Percentiles rank a stretch among this genome's conserved stretches.
Conservation (phyloP, 2,329 filamentous ascomycete species). For the Thelonectria rubi region DNA sequence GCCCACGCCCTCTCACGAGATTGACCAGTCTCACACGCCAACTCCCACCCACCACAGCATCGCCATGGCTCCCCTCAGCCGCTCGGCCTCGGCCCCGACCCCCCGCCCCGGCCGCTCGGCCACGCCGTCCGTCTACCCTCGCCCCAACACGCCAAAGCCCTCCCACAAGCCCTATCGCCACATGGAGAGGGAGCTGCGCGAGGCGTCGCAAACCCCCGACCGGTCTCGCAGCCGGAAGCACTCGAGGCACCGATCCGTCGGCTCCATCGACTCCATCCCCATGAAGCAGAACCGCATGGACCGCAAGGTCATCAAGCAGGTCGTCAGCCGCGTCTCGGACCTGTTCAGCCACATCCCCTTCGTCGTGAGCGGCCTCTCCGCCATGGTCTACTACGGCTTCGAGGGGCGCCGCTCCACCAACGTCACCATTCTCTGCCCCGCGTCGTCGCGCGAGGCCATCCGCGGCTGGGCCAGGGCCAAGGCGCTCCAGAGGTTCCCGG, state of each 20-base stretch:
- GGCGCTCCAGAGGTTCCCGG: conserved; percentile 43
- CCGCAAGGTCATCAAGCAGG: conserved; percentile 44
- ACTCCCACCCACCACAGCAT: background rate
- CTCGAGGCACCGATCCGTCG: conserved; percentile 20
- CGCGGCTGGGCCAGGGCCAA: conserved; percentile 52
- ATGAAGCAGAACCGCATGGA: conserved; percentile 38
- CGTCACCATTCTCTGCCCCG: conserved; percentile 54
- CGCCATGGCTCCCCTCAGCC: background rate
- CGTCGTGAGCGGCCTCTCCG: conserved; percentile 56
- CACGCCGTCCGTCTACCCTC: conserved; percentile 13
- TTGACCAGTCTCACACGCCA: too few relatives aligned
- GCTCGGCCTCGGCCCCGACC: background rate
- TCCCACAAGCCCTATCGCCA: conserved; percentile 15
- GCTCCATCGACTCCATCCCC: conserved; percentile 24
- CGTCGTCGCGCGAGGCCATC: conserved; percentile 48
- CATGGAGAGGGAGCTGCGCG: conserved; percentile 13
- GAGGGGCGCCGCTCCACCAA: conserved; percentile 40
- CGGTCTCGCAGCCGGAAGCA: conserved; percentile 11
- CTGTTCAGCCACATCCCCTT: conserved; percentile 56
- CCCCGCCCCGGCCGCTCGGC: background rate
- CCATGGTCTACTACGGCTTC: conserved; percentile 56
- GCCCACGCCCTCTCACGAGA: too few relatives aligned
- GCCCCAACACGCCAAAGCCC: conserved; percentile 20
- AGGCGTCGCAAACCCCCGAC: conserved; percentile 9
- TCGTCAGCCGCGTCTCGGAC: conserved; percentile 52